phyloP scores from a whole-genome alignment of 202 grass and related monocot genomes.

The Sporobolus alterniflorus region DNA sequence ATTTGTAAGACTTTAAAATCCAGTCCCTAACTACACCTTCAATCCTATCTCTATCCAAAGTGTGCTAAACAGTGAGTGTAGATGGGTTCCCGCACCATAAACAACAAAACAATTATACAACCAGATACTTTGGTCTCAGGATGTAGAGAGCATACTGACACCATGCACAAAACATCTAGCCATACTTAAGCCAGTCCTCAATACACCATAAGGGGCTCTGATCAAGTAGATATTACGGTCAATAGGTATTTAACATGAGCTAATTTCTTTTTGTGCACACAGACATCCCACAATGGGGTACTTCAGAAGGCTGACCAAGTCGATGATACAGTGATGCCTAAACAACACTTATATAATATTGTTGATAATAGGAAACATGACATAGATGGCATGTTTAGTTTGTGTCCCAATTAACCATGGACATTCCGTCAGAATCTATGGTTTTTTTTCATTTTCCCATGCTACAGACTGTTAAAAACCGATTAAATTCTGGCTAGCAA shows the following conservation, averaged over 20 bases:
- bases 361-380: too few species aligned
- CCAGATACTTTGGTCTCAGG: not conserved
- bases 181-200: not conserved
- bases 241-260: not conserved
- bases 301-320: not conserved
- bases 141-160: not conserved
- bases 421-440: too few species aligned
- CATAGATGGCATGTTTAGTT: too few species aligned
- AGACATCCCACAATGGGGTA: not conserved
- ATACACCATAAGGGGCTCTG: not conserved
- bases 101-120: not conserved
- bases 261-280: not conserved
- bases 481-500: too few species aligned
- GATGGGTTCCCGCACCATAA: not conserved
- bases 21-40: not conserved
- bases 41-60: not conserved
- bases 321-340: not conserved
- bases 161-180: not conserved
- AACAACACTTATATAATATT: not conserved
- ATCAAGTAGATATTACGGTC: not conserved
- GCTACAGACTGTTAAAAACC: too few species aligned
- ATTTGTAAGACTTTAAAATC: slow-evolving; percentile 3
- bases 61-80: not conserved
- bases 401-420: too few species aligned
- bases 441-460: too few species aligned